Conservation (phyloP, 2,329 filamentous ascomycete species). For the Sporothrix pallida region DNA sequence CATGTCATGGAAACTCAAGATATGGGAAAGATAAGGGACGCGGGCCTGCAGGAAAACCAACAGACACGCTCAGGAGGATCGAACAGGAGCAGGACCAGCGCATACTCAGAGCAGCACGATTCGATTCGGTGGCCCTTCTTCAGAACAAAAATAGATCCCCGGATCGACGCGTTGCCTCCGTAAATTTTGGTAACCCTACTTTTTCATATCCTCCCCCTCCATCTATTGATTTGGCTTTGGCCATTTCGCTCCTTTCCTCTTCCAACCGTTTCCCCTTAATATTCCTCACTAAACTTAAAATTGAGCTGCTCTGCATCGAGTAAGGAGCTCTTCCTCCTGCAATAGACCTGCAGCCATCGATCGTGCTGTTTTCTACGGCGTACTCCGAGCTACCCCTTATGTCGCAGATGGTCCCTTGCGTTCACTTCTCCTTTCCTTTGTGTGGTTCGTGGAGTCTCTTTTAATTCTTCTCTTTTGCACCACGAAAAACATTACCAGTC, state of each 20-base stretch:
- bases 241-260: background rate
- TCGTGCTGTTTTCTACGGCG: slow-evolving; percentile 7
- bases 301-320: background rate
- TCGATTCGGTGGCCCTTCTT: background rate
- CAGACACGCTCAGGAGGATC: background rate
- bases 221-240: background rate
- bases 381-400: slow-evolving; percentile 7
- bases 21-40: slow-evolving; percentile 20
- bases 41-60: background rate
- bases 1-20: slow-evolving; percentile 20
- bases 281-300: background rate
- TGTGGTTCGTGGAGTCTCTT: background rate
- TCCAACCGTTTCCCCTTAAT: background rate
- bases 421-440: background rate
- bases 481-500: too few species aligned
- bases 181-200: background rate
- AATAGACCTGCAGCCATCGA: slow-evolving; percentile 13
- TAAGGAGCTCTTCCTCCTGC: slow-evolving; percentile 1
- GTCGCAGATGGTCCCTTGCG: background rate
- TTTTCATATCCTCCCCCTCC: background rate
- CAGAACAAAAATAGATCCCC: slow-evolving; percentile 24
- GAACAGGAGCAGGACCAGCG: background rate
- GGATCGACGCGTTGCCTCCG: slow-evolving; percentile 12
- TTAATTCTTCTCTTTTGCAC: too few species aligned
- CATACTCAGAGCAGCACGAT: background rate